These are phyloP conservation scores for Yarrowia sp. DNA, from an alignment of 805 yeast species.

Conservation along the genomic window DNA sequence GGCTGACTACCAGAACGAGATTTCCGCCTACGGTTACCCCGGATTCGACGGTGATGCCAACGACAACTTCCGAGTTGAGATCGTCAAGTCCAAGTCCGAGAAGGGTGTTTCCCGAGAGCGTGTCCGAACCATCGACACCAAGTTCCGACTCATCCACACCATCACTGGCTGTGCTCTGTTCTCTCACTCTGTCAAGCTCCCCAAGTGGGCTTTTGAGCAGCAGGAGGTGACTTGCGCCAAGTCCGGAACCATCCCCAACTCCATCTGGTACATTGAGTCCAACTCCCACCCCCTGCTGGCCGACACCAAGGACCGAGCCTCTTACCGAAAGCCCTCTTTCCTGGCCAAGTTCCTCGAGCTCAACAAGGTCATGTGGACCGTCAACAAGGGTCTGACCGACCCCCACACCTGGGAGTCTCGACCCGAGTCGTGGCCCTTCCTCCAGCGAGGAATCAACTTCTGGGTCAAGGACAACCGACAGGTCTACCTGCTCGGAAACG, in stretches of 20 bases:
- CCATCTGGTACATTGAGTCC: conserved; percentile 65
- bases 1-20: conserved; percentile 86
- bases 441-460: conserved; percentile 58
- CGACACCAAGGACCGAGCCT: conserved; percentile 39
- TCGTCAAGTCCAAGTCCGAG: conserved; percentile 43
- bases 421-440: conserved; percentile 65
- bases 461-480: conserved; percentile 47
- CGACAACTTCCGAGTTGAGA: conserved; percentile 66
- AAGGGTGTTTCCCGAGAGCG: conserved; percentile 42
- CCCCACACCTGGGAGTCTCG: conserved; percentile 51
- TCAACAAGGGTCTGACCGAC: conserved; percentile 49
- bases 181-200: conserved; percentile 70
- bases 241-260: conserved; percentile 62
- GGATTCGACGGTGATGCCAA: conserved; percentile 63
- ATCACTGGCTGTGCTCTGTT: conserved; percentile 68
- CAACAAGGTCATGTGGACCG: conserved; percentile 55
- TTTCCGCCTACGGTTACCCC: conserved; percentile 64
- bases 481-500: conserved; percentile 65
- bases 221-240: conserved; percentile 87
- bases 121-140: conserved; percentile 59
- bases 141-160: conserved; percentile 65
- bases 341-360: conserved; percentile 54
- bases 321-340: conserved; percentile 44
- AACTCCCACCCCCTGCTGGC: conserved; percentile 52
- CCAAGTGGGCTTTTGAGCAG: conserved; percentile 81